Evolutionary conservation across 495 filamentous ascomycete genomes (phyloP).

Genomic region (Hypoxylon perforatum): DNA sequence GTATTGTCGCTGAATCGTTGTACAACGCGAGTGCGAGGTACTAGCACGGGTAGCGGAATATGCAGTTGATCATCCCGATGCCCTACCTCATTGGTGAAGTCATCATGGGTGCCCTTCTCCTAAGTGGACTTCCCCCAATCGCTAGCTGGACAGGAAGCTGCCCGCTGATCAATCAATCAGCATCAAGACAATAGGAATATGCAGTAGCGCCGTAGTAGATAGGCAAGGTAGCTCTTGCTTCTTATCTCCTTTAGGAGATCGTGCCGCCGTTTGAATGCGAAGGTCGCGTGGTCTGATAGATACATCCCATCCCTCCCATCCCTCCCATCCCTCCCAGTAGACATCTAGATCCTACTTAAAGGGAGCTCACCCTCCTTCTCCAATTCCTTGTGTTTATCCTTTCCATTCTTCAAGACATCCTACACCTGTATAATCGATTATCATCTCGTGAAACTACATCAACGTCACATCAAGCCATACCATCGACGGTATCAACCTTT

Average conservation of each 20-base stretch:
- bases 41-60: slow-evolving; percentile 17
- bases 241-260: slow-evolving; percentile 17
- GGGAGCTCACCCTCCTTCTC: slow-evolving; percentile 14
- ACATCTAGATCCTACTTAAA: slow-evolving; percentile 27
- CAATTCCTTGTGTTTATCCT: background rate
- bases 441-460: slow-evolving; percentile 3
- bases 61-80: slow-evolving; percentile 21
- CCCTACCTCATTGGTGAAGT: slow-evolving; percentile 43
- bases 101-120: slow-evolving; percentile 31
- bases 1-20: slow-evolving; percentile 12
- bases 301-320: background rate
- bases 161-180: slow-evolving; percentile 32
- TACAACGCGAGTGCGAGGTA: too few relatives aligned
- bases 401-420: background rate
- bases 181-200: slow-evolving; percentile 18
- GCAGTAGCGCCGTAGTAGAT: slow-evolving; percentile 26
- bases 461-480: background rate
- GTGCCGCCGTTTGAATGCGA: slow-evolving; percentile 16
- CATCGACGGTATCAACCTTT: background rate
- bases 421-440: background rate
- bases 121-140: slow-evolving; percentile 5
- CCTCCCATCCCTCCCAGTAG: too few relatives aligned
- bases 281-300: slow-evolving; percentile 22
- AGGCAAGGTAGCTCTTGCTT: background rate
- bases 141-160: background rate